Evolutionary conservation across 768 basidiomycete species (phyloP).

Genomic region (Suillus lakei): DNA sequence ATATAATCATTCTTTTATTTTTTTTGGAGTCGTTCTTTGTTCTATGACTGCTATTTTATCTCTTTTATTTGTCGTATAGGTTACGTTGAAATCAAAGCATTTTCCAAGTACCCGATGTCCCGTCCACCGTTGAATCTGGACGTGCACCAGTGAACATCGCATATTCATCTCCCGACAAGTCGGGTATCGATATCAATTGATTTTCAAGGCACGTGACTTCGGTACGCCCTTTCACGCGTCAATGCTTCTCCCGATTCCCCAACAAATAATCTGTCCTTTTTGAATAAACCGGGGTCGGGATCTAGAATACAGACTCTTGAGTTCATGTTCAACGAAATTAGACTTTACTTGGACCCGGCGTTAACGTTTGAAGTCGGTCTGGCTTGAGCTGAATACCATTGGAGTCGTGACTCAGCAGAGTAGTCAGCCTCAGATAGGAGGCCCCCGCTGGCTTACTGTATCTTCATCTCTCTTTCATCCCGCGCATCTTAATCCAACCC

Average conservation of each 20-base stretch:
- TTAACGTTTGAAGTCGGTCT: not conserved
- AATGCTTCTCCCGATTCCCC: not conserved
- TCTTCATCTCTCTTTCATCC: not conserved
- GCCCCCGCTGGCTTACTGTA: not conserved
- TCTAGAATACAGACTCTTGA: not conserved
- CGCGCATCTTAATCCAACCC: not conserved
- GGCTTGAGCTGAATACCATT: not conserved
- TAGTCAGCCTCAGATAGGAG: not conserved
- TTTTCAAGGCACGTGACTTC: not conserved
- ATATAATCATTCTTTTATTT: slow-evolving; percentile 9
- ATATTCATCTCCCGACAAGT: not conserved
- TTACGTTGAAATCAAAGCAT: not conserved
- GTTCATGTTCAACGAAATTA: not conserved
- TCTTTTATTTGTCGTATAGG: slow-evolving; percentile 5
- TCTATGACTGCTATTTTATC: slow-evolving; percentile 21
- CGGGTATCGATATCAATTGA: not conserved
- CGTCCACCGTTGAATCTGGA: too few relatives aligned
- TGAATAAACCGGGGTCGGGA: not conserved
- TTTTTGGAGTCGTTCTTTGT: slow-evolving; percentile 27
- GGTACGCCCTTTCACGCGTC: not conserved
- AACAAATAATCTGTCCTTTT: not conserved
- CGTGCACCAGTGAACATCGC: not conserved
- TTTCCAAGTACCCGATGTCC: not conserved
- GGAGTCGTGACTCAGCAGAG: not conserved
- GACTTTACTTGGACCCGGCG: not conserved